Evolutionary conservation across 1,139 yeast genomes (phyloP), one percentile per base, ranked within the genome.

Genomic region (Hyphopichia pseudoburtonii): DNA sequence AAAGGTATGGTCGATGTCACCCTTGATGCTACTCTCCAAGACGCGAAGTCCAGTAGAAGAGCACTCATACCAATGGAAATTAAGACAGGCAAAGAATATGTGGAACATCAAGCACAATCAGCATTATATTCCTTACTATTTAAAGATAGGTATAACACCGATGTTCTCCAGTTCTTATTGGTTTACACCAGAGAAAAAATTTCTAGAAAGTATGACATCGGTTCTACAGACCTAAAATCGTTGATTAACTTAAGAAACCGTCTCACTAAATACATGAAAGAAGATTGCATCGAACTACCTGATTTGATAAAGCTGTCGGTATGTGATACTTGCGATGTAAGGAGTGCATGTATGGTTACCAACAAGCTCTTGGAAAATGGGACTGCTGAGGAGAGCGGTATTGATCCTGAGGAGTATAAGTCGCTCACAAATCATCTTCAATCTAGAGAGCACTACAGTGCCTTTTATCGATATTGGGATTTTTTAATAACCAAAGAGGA

Each of bases 1-100:
- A 81, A 87, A 46, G 99, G 99, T 1, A 78, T 83, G 51, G 79
- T 90, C 12, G 99, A 92, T 62, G 96, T 84, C 1, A 86, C 96
- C 0, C 73, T 89, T 1, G 86, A 85, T 48, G 85, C 86, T 0
- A 59, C 66, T 23, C 50, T 75, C 5, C 46, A 55, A 22, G 62
- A 65, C 5, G 45, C 47, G 5, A 33, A 37, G 8, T 29, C 39
- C 23, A 45, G 41, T 3, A 77, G 76, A 6, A 72, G 67, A 16
- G 70, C 55, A 41, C 70, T 87, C 17, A 73, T 82, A 1, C 97
- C 97, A 0, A 65, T 94, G 64, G 99, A 92, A 57, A 80, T 92
- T 41, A 92, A 92, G 56, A 87, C 97, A 0, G 96, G 97, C 0
- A 63, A 72, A 28, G 78, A 77, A 36, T 70, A 80, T 36, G 57